A percentile compares a stretch with the other conserved stretches of the same genome.
phyloP scores from a whole-genome alignment of 306 rosid genomes.

The Mucuna pruriens region DNA sequence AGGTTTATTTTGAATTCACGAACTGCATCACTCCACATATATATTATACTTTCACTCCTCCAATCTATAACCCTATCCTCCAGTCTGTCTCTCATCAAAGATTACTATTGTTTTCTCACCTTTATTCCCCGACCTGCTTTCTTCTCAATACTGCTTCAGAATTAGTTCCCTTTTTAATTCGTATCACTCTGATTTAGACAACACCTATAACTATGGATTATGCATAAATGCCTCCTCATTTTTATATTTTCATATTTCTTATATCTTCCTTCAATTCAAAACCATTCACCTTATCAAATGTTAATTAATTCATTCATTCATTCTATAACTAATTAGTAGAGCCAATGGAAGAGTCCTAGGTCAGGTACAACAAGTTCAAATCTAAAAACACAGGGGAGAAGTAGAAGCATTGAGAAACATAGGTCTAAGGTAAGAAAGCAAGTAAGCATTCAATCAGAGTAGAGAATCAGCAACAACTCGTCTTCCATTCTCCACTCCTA shows the following conservation, averaged over 20 bases:
- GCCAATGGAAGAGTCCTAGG: neutral
- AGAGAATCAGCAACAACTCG: neutral
- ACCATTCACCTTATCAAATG: too few relatives aligned
- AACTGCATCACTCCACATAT: constrained; percentile 31
- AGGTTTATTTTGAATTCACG: constrained; percentile 35
- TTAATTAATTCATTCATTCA: too few relatives aligned
- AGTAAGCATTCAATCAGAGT: neutral
- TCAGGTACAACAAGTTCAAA: neutral
- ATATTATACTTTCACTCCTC: neutral
- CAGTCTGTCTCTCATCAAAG: constrained; percentile 46
- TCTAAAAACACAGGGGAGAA: neutral
- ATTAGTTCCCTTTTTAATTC: constrained; percentile 38
- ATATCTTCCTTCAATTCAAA: too few relatives aligned
- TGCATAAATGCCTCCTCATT: neutral
- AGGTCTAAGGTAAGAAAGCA: neutral
- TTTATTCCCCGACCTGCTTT: constrained; percentile 47
- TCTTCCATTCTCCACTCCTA: neutral
- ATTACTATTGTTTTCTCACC: constrained; percentile 14
- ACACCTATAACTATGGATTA: neutral
- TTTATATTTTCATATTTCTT: too few relatives aligned
- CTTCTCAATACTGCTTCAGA: constrained; percentile 41
- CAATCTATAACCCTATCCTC: constrained; percentile 41
- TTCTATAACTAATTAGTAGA: neutral
- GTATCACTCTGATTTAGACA: constrained; percentile 37
- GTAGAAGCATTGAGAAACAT: neutral